Evolutionary conservation across 129 eudicot genomes (phyloP), one percentile per base, ranked within the genome.

Genomic region (Logfia minima): DNA sequence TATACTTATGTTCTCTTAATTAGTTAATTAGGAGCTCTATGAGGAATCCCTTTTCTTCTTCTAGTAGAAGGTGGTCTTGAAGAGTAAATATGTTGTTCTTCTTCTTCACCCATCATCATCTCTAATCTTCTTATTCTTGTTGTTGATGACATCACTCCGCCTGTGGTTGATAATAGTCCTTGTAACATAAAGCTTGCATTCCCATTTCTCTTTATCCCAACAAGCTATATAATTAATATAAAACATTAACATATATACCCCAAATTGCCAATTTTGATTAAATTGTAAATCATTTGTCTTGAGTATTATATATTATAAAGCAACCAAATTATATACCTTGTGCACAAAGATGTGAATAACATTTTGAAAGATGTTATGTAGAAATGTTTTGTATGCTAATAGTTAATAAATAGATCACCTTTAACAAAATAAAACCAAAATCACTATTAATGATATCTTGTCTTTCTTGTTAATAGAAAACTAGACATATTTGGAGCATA

Each of bases 21-120:
- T 58, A 61, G 66, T 23, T 61, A 65, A 22, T 60, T 70, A 53
- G 77, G 84, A 82, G 72, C 84, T 86, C 98, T 84, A 79, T 86
- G 98, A 77, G 98, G 98, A 77, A 92, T 85, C 48, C 98, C 98
- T 26, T 92, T 92, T 86, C 98, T 90, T 84, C 98, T 90, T 77
- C 96, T 85, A 66, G 85, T 75, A 77, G 68, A 79, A 75, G 91
- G 41, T 29, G 93, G 93, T 77, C 88, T 88, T 71, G 87, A 74
- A 74, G 93, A 86, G 86, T 77, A 90, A 60, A 78, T 86, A 83
- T 28, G 69, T 26, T 70, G 81, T 66, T 74, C 75, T 35, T 74
- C 80, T 26, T 76, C 91, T 52, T 74, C 83, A 55, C 75, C 71
- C 79, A 79, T 68, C 82, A 78, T 67, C 81, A 81, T 67, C 61